Evolutionary conservation across 352 stramenopile species (phyloP), one percentile per base, ranked within the genome.

Genomic region (Phytophthora foliorum): DNA sequence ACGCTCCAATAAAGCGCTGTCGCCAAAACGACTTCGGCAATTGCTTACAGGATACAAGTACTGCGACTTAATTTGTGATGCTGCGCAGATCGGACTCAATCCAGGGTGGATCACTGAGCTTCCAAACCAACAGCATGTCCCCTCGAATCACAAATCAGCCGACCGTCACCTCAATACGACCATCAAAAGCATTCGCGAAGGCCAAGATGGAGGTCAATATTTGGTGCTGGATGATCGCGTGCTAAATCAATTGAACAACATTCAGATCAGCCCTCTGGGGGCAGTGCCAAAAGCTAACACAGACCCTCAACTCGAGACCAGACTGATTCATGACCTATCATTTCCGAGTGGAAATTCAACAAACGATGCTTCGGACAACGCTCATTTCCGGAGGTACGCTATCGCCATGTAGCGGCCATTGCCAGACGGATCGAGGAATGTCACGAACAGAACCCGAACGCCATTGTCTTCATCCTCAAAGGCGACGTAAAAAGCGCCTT

Each of bases 131-230:
- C 50, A 46, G 11, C 32, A 22, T 31, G 17, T 57, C 50, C 50
- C 21, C 19, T 29, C 31, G 32, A 57, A 57, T 13, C 50, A 57
- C 31, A 44, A 46, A 21, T 34, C 50, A 9, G 50, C 32, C 14
- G 50, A 46, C 25, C 25, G 25, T 29, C 25, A 29, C 25, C 25
- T 29, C 25, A 29, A 29, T 29, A 29, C 25, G 25, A 29, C 5
- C 25, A 5, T 29, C 25, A 29, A 29, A 29, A 38, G 31, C 11
- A 38, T 38, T 49, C 51, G 14, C 36, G 16, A 38, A n/a, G 34
- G 36, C 17, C 34, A 58, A 58, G 51, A 49, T 10, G 34, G 21
- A 13, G 51, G 36, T 0, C 51, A 58, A 10, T 58, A 58, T 11
- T 14, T 58, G 21, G 22, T 58, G 8, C 36, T 58, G 14, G 34